Evolutionary conservation across 257 asterid species (phyloP).

Genomic region (Vinca minor): DNA sequence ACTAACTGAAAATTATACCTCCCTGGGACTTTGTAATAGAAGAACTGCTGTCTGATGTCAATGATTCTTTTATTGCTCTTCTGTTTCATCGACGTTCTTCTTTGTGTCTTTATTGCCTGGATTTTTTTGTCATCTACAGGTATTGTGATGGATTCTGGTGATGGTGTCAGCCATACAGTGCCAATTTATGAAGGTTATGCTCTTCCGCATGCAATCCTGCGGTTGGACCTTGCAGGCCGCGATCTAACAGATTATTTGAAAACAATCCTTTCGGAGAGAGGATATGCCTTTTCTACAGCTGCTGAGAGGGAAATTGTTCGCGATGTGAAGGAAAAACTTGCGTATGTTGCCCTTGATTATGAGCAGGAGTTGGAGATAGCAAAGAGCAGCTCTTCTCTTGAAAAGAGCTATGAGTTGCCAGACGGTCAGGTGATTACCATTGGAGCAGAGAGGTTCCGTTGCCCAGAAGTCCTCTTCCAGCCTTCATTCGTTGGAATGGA

Average conservation of each 20-base stretch:
- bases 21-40: background rate
- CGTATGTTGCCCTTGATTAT: too few species aligned
- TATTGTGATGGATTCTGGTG: slow-evolving; percentile 75
- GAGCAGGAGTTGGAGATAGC: too few species aligned
- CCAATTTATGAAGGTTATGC: slow-evolving; percentile 80
- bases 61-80: background rate
- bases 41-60: background rate
- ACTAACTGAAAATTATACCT: too few species aligned
- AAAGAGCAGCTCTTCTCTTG: too few species aligned
- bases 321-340: slow-evolving; percentile 72
- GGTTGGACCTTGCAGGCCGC: slow-evolving; percentile 77
- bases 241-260: slow-evolving; percentile 66
- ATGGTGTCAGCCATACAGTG: slow-evolving; percentile 82
- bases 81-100: background rate
- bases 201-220: slow-evolving; percentile 72
- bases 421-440: slow-evolving; percentile 77
- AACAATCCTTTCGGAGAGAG: slow-evolving; percentile 65
- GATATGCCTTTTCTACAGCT: slow-evolving; percentile 64
- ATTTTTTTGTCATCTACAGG: slow-evolving; percentile 24
- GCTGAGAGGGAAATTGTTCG: slow-evolving; percentile 84
- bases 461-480: slow-evolving; percentile 84
- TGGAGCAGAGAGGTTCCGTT: slow-evolving; percentile 70
- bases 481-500: slow-evolving; percentile 81
- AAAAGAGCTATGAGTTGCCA: too few species aligned
- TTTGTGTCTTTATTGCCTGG: background rate